Evolutionary conservation across 2,329 filamentous ascomycete genomes (phyloP), one percentile per base, ranked within the genome.

Genomic region (Arthrobotrys sphaeroides): DNA sequence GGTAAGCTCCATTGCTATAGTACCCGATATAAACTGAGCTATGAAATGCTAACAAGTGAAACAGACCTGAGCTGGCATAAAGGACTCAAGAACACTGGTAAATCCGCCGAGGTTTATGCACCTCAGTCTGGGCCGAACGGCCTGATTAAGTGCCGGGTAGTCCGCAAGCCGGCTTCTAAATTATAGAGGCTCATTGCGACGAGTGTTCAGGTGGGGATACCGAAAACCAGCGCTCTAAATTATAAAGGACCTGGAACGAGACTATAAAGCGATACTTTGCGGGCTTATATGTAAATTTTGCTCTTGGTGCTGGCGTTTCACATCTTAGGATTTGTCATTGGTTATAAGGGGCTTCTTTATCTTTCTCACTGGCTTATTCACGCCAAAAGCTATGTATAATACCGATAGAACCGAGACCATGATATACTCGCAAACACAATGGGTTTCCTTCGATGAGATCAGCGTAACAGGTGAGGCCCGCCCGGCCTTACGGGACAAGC

Each of bases 61-160:
- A 2, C 81, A 94, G 94, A 98, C 82, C 84, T 99, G 81, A 94
- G 91, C 84, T 99, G 95, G 95, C 92, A 97, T 87, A 96, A 98
- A 83, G 93, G 90, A 28, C 83, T 94, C 79, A 92, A 97, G 86
- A 99, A 99, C 84, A 97, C 92, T 0, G 95, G 95, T 83, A 91
- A 92, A 83, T 91, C 99, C 80, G 95, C 95, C 61, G 94, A 97
- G 82, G 94, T 99, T 18, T 97, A 95, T 80, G 94, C 92, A 26
- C 95, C 95, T 2, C 95, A 98, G 83, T 91, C 91, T 9, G 90
- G 92, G 78, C 95, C 95, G 68, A 99, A 98, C 81, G 95, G 95
- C 26, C 88, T 99, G 76, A 99, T 99, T 84, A 91, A 96, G 82
- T 96, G 94, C 84, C 93, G 93, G 70, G 93, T 99, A 59, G 87